Percentiles rank a stretch among this genome's conserved stretches.
phyloP scores from a whole-genome alignment of 129 eudicot genomes.

The Rutidosis leptorrhynchoides region DNA sequence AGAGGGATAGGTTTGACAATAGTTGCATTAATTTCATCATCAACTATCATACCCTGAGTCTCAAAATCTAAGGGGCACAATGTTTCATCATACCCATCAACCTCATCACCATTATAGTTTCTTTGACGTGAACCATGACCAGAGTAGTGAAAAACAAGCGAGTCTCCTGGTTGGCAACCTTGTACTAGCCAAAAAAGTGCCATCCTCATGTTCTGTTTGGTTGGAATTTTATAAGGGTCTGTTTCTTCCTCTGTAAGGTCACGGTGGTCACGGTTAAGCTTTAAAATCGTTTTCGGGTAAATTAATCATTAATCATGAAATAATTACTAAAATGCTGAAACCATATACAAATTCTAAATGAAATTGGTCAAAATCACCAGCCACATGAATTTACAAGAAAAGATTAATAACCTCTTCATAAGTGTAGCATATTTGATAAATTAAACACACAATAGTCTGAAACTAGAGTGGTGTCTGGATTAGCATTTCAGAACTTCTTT shows the following conservation, averaged over 20 bases:
- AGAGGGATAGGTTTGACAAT: slow-evolving; percentile 57
- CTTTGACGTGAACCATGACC: slow-evolving; percentile 58
- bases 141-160: slow-evolving; percentile 60
- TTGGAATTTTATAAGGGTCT: slow-evolving; percentile 40
- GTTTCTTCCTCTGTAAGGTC: slow-evolving; percentile 45
- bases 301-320: no score
- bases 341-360: no score
- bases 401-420: no score
- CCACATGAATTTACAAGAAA: background rate
- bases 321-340: no score
- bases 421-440: background rate
- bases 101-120: slow-evolving; percentile 49
- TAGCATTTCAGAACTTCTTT: no score
- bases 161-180: slow-evolving; percentile 60
- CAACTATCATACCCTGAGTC: slow-evolving; percentile 54
- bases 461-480: no score
- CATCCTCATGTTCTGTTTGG: slow-evolving; percentile 42
- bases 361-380: background rate
- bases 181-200: slow-evolving; percentile 61
- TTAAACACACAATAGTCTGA: no score
- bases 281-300: no score
- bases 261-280: no score
- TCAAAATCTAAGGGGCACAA: slow-evolving; percentile 59
- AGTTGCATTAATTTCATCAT: slow-evolving; percentile 58
- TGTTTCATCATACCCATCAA: slow-evolving; percentile 63